Evolutionary conservation across 2,329 filamentous ascomycete species (phyloP), one percentile per base, ranked within the genome.

Genomic region (Fusarium succisae): DNA sequence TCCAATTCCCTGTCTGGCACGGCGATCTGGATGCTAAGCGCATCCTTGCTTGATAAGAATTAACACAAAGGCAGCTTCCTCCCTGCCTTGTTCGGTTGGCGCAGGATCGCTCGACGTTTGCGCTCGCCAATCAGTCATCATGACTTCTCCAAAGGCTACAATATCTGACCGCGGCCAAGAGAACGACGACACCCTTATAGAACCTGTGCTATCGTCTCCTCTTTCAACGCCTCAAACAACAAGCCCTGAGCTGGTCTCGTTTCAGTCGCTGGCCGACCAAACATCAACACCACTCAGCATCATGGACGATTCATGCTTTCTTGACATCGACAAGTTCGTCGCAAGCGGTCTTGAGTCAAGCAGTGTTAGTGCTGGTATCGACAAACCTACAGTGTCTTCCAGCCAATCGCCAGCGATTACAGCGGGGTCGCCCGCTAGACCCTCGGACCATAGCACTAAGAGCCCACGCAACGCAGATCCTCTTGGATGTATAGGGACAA

Each of bases 231-330:
- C 75, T 32, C 57, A 70, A 44, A 79, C 77, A 24, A 76, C 75
- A 68, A 80, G 78, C 39, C 76, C 76, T 37, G 77, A 78, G 55
- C 77, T 77, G 60, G 73, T 72, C 62, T 77, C 75, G 14, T 77
- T 80, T 54, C 74, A 75, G 68, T 79, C 78, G 65, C 76, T 80
- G 66, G 77, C 74, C 74, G 77, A 80, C 58, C 77, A 77, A 57
- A 79, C 63, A 44, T 70, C 71, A 58, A 80, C 79, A 64, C 79
- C 79, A 44, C 68, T 80, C 53, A 80, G 79, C 55, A 75, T 79
- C 57, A 70, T 80, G 57, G 74, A 79, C 66, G 79, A 80, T 64
- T 78, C 77, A 60, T 78, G 67, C 56, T 73, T 68, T 47, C 48
- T 66, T 41, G 72, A 68, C 24, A 45, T 57, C 41, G 43, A 64